Conservation (phyloP, 371 early-diverging fungal genomes). For the Sporodiniella umbellata region DNA sequence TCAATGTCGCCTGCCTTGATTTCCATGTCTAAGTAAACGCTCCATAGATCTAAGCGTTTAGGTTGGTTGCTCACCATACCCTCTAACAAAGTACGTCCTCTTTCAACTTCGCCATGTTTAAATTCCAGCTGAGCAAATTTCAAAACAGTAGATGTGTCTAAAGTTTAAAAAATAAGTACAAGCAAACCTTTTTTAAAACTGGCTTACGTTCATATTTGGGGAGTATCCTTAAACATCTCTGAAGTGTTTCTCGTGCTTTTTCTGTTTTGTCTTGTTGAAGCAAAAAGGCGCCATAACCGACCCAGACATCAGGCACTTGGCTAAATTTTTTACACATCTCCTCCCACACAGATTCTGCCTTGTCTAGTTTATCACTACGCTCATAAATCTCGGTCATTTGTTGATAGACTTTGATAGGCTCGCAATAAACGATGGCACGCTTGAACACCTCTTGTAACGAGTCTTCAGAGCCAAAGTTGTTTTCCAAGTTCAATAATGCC, state of each 20-base stretch:
- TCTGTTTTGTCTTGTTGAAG: slow-evolving; percentile 69
- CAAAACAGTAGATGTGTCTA: slow-evolving; percentile 69
- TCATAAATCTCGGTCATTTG: slow-evolving; percentile 89
- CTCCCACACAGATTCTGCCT: slow-evolving; percentile 73
- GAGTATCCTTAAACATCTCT: slow-evolving; percentile 73
- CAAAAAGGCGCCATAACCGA: slow-evolving; percentile 74
- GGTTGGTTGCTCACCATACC: slow-evolving; percentile 89
- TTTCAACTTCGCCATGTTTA: slow-evolving; percentile 89
- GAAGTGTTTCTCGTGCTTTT: slow-evolving; percentile 76
- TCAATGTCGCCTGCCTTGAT: slow-evolving; percentile 67
- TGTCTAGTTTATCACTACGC: slow-evolving; percentile 72
- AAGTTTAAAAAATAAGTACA: not conserved
- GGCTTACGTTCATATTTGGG: slow-evolving; percentile 87
- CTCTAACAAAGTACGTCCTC: slow-evolving; percentile 95
- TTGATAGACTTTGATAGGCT: slow-evolving; percentile 84
- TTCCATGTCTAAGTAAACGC: slow-evolving; percentile 94
- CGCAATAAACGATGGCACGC: slow-evolving; percentile 76
- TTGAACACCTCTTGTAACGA: slow-evolving; percentile 77
- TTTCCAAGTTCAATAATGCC: slow-evolving; percentile 91
- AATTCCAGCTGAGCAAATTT: slow-evolving; percentile 96
- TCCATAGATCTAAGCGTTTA: slow-evolving; percentile 94
- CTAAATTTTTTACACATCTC: slow-evolving; percentile 83
- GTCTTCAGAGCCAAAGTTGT: slow-evolving; percentile 84
- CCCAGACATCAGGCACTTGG: slow-evolving; percentile 88
- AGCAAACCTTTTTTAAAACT: not conserved